phyloP scores from a whole-genome alignment of 2,329 filamentous ascomycete genomes.

The Macroventuria anomochaeta region DNA sequence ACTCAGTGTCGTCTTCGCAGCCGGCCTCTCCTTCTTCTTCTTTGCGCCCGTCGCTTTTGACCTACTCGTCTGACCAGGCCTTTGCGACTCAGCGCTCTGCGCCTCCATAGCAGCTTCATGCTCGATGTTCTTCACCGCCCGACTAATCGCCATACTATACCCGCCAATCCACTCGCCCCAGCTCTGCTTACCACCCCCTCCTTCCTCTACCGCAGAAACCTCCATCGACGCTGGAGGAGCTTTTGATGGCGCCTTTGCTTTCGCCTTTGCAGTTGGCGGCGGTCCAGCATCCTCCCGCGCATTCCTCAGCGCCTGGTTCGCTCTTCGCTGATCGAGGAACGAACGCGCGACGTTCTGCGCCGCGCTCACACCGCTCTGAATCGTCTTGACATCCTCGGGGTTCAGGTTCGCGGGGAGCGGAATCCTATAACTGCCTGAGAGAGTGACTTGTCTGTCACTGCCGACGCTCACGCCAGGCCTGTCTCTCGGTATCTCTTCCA shows the following conservation, averaged over 20 bases:
- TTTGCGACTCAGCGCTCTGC: conserved; percentile 10
- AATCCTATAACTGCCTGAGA: conserved; percentile 46
- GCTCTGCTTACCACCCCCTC: conserved; percentile 31
- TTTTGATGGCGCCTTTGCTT: conserved; percentile 6
- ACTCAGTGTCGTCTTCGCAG: conserved; percentile 30
- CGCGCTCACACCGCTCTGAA: conserved; percentile 43
- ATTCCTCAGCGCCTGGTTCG: conserved; percentile 8
- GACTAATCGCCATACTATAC: conserved; percentile 46
- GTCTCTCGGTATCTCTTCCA: conserved; percentile 41
- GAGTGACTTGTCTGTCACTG: conserved; percentile 41
- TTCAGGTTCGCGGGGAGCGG: conserved; percentile 42
- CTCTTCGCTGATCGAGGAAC: conserved; percentile 42
- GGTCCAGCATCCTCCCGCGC: conserved; percentile 6
- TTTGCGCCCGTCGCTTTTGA: conserved; percentile 7
- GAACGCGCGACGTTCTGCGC: conserved; percentile 44
- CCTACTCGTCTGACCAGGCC: not conserved
- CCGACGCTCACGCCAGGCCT: not conserved
- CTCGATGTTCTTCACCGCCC: conserved; percentile 47
- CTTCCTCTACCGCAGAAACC: too few species aligned
- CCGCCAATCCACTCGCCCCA: conserved; percentile 50
- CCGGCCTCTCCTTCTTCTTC: conserved; percentile 29
- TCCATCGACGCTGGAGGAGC: too few species aligned
- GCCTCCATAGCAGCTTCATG: conserved; percentile 45
- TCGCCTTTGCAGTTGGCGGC: conserved; percentile 6
- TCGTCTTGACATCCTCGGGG: conserved; percentile 43